A percentile compares a stretch with the other conserved stretches of the same genome.
Evolutionary conservation across 1,139 yeast genomes (phyloP).

Genomic region (Saccharomyces hybrid): DNA sequence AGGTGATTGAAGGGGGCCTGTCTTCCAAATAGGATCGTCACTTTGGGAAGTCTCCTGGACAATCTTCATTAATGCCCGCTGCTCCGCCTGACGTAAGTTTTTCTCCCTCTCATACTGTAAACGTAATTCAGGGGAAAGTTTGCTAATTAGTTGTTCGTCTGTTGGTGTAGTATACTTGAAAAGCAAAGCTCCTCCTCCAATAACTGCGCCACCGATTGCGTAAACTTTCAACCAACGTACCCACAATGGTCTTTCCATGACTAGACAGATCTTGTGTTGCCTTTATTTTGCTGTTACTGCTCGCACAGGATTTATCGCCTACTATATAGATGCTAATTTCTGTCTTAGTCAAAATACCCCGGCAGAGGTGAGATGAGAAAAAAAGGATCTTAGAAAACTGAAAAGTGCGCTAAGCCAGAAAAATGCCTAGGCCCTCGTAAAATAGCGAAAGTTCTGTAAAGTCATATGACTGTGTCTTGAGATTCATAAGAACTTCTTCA

Average conservation of each 20-base stretch:
- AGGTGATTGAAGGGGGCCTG: slow-evolving; percentile 62
- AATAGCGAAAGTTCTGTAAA: neutral
- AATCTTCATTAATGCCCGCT: slow-evolving; percentile 56
- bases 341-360: neutral
- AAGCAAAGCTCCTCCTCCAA: slow-evolving; percentile 59
- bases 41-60: slow-evolving; percentile 56
- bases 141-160: slow-evolving; percentile 67
- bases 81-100: slow-evolving; percentile 57
- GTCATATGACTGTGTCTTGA: neutral
- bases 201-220: slow-evolving; percentile 52
- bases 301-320: neutral
- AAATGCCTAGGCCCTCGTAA: neutral
- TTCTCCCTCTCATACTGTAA: slow-evolving; percentile 65
- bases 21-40: slow-evolving; percentile 72
- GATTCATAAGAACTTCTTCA: neutral
- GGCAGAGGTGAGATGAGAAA: neutral
- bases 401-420: neutral
- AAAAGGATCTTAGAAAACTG: neutral
- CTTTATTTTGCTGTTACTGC: neutral
- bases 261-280: neutral
- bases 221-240: slow-evolving; percentile 56
- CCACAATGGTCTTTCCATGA: slow-evolving; percentile 42
- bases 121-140: slow-evolving; percentile 75
- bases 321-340: too few species aligned
- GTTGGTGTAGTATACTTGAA: slow-evolving; percentile 72